These are phyloP conservation scores for Serendipita sp. DNA, from an alignment of 768 basidiomycete genomes.

Conservation along the genomic window DNA sequence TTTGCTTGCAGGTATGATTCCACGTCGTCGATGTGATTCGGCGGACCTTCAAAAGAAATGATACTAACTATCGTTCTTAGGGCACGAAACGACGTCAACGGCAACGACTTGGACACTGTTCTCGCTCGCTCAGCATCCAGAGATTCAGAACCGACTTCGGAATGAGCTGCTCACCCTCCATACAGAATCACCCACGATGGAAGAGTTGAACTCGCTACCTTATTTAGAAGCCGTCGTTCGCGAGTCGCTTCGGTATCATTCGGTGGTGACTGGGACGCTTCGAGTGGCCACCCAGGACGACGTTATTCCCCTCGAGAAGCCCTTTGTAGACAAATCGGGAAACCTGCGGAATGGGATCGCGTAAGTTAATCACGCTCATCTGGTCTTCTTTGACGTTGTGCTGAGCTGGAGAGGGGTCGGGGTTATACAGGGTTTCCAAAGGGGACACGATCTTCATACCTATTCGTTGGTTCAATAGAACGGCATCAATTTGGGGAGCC, in stretches of 20 bases:
- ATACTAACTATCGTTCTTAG: neutral
- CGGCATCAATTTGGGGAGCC: conserved; percentile 40
- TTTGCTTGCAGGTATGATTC: conserved; percentile 30
- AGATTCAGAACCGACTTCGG: conserved; percentile 39
- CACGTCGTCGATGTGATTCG: neutral
- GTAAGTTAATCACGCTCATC: conserved; percentile 6
- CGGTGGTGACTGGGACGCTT: conserved; percentile 45
- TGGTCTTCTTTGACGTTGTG: conserved; percentile 4
- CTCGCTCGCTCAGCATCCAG: conserved; percentile 32
- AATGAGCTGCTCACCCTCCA: conserved; percentile 31
- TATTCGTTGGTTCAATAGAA: conserved; percentile 44
- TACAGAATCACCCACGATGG: conserved; percentile 9
- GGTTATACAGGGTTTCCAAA: conserved; percentile 25
- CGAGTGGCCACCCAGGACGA: conserved; percentile 39
- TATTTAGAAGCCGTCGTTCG: conserved; percentile 50
- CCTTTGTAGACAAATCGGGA: conserved; percentile 29
- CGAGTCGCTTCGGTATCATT: conserved; percentile 39
- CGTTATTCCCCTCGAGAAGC: conserved; percentile 36
- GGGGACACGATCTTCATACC: conserved; percentile 46
- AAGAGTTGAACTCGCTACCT: conserved; percentile 27
- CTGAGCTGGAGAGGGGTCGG: conserved; percentile 12
- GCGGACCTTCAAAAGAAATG: conserved; percentile 7
- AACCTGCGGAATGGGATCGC: conserved; percentile 16
- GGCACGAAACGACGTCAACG: conserved; percentile 16
- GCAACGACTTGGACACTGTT: conserved; percentile 44